Percentiles rank a stretch among this genome's conserved stretches.
Conservation (phyloP, 177 flowering plant genomes). For the Telopea speciosissima region DNA sequence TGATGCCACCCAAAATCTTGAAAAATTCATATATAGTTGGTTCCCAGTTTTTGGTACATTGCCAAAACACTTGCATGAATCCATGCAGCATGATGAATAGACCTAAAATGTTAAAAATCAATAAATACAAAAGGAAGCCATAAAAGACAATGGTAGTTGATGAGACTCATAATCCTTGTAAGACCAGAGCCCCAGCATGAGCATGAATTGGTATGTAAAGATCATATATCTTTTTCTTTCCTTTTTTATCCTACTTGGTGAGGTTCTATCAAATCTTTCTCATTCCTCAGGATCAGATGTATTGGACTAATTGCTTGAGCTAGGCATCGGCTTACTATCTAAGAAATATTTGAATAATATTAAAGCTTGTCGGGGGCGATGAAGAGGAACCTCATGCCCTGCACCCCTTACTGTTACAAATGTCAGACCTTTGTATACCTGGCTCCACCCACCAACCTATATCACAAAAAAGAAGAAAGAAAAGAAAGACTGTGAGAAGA, state of each 20-base stretch:
- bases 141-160: neutral
- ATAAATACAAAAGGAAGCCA: too few species aligned
- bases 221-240: constrained; percentile 6
- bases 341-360: constrained; percentile 79
- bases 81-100: constrained; percentile 2
- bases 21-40: neutral
- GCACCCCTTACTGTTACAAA: constrained; percentile 83
- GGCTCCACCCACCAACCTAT: constrained; percentile 99
- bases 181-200: neutral
- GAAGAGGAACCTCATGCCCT: constrained; percentile 96
- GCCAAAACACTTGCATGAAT: constrained; percentile 3
- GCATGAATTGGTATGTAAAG: neutral
- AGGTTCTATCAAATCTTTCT: constrained; percentile 1
- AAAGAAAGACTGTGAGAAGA: neutral
- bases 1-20: too few species aligned
- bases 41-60: neutral
- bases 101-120: neutral
- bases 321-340: constrained; percentile 65
- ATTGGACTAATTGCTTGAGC: constrained; percentile 5
- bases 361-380: constrained; percentile 83
- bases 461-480: neutral
- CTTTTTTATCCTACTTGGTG: neutral
- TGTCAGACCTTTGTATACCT: constrained; percentile 82
- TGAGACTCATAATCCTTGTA: neutral
- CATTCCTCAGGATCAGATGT: constrained; percentile 5